These are phyloP conservation scores for Xylariaceae sp. DNA, from an alignment of 2,329 filamentous ascomycete species.

Conservation along the genomic window DNA sequence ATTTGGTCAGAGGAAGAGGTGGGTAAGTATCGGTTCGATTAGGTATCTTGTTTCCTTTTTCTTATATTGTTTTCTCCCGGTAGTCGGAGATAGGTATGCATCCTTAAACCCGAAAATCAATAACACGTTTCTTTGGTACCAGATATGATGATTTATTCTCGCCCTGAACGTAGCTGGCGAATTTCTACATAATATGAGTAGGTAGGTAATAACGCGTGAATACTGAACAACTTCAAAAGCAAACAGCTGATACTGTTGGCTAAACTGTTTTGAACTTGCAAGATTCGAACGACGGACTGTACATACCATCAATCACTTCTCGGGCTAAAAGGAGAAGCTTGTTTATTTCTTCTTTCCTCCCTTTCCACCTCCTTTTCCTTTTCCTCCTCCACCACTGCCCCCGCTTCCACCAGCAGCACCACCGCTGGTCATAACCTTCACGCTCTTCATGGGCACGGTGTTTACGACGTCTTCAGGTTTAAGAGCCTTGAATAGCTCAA, in stretches of 20 bases:
- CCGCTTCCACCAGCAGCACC: constrained; percentile 40
- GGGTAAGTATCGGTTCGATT: background rate
- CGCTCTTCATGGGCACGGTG: constrained; percentile 71
- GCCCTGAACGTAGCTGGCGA: too few relatives aligned
- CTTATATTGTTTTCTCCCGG: background rate
- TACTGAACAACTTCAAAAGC: background rate
- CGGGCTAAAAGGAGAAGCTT: background rate
- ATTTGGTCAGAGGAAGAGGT: background rate
- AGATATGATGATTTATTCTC: too few relatives aligned
- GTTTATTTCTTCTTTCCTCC: constrained; percentile 39
- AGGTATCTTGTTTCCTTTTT: background rate
- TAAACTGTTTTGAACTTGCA: too few relatives aligned
- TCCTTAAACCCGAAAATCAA: too few relatives aligned
- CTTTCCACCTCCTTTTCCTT: constrained; percentile 34
- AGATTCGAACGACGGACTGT: background rate
- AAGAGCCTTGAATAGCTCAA: constrained; percentile 75
- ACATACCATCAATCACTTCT: background rate
- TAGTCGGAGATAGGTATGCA: background rate
- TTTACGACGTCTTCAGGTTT: constrained; percentile 80
- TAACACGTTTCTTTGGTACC: too few relatives aligned
- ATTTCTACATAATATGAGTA: too few relatives aligned
- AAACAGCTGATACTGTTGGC: background rate
- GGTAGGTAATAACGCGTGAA: background rate
- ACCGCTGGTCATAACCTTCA: constrained; percentile 70
- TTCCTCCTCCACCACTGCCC: constrained; percentile 34